These are phyloP conservation scores for Claviceps africana DNA, from an alignment of 2,329 filamentous ascomycete genomes.

Conservation along the genomic window DNA sequence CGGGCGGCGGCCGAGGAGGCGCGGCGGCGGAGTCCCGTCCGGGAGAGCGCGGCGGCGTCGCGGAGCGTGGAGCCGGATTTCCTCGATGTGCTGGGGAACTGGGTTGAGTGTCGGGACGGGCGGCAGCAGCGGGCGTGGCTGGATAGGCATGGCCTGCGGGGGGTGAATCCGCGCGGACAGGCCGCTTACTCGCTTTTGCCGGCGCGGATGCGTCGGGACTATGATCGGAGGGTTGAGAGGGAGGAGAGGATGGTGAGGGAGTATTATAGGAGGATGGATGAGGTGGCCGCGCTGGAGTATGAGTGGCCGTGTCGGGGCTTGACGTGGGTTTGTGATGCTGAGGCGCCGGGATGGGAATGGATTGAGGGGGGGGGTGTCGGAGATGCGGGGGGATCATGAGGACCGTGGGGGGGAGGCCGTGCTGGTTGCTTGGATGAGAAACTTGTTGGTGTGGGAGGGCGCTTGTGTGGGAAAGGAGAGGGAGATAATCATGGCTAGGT, in stretches of 20 bases:
- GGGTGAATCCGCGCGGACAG: neutral
- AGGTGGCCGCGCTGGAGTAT: neutral
- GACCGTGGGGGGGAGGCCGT: too few relatives aligned
- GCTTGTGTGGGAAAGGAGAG: too few relatives aligned
- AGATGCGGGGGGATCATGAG: too few relatives aligned
- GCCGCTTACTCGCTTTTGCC: neutral
- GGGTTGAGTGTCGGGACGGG: neutral
- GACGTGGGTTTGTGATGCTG: neutral
- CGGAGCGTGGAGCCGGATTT: neutral
- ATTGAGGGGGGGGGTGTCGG: neutral
- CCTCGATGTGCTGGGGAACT: neutral
- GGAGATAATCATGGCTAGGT: too few relatives aligned
- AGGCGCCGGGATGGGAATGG: neutral
- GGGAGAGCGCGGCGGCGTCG: neutral
- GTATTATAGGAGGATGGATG: neutral
- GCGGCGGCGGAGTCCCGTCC: neutral
- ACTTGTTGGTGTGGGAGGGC: too few relatives aligned
- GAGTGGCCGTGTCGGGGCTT: neutral
- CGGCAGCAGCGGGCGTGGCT: neutral
- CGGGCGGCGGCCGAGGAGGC: neutral
- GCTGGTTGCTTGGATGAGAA: too few relatives aligned
- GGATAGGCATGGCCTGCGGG: neutral
- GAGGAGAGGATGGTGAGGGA: neutral
- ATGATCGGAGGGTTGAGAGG: neutral
- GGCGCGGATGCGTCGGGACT: neutral